Conservation (phyloP, 2,329 filamentous ascomycete genomes). For the Fusarium sp. region DNA sequence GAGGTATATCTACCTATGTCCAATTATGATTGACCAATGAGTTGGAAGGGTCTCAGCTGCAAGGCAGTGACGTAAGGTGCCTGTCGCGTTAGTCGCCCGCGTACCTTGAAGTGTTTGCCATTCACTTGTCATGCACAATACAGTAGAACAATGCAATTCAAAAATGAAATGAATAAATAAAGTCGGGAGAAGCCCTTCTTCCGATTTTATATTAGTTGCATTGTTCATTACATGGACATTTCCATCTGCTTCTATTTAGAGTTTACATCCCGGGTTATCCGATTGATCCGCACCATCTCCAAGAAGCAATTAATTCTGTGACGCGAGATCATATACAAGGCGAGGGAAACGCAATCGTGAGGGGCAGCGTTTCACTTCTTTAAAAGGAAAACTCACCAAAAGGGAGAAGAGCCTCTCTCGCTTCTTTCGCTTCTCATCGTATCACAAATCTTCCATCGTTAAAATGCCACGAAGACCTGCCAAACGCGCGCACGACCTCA, state of each 20-base stretch:
- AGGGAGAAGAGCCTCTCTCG: background rate
- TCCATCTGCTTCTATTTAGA: background rate
- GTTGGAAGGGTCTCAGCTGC: background rate
- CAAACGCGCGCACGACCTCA: slow-evolving; percentile 51
- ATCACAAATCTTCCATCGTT: background rate
- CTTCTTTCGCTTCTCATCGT: background rate
- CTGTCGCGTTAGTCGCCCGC: background rate
- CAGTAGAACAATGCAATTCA: background rate
- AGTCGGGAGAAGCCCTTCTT: background rate
- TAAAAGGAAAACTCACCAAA: background rate
- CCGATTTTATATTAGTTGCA: background rate
- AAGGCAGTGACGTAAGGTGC: background rate
- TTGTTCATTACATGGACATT: background rate
- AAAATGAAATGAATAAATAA: background rate
- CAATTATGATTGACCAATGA: background rate
- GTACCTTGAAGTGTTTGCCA: background rate
- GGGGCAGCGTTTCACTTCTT: background rate
- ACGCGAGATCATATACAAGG: background rate
- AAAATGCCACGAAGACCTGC: slow-evolving; percentile 26
- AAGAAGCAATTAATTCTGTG: slow-evolving; percentile 36
- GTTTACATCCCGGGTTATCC: background rate
- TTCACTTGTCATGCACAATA: background rate
- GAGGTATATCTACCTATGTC: too few species aligned
- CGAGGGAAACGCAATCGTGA: background rate
- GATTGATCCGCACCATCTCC: slow-evolving; percentile 2